Conservation (phyloP, 495 filamentous ascomycete species). For the Xylaria scruposa region DNA sequence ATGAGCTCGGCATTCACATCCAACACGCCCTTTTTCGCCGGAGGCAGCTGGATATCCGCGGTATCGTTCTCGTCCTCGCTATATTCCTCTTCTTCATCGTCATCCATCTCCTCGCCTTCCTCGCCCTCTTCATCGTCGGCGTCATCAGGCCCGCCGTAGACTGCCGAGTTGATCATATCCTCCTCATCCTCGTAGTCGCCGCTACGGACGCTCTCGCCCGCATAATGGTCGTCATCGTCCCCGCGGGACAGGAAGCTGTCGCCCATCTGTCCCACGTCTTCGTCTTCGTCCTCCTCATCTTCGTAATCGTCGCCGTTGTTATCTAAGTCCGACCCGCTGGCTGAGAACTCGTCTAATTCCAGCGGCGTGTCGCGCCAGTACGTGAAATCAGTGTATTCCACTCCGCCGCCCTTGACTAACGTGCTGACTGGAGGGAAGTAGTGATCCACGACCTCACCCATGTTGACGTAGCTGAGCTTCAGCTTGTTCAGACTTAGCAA, state of each 20-base stretch:
- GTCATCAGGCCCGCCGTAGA: slow-evolving; percentile 40
- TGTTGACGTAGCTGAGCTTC: slow-evolving; percentile 95
- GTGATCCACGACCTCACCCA: slow-evolving; percentile 95
- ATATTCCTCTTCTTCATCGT: slow-evolving; percentile 35
- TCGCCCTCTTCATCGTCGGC: slow-evolving; percentile 48
- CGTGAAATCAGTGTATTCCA: slow-evolving; percentile 87
- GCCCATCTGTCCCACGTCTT: slow-evolving; percentile 50
- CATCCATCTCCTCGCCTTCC: slow-evolving; percentile 37
- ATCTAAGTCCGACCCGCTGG: slow-evolving; percentile 70
- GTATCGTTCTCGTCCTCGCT: slow-evolving; percentile 44
- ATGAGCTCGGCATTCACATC: slow-evolving; percentile 59
- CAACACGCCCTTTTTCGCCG: slow-evolving; percentile 31
- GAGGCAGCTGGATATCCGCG: slow-evolving; percentile 27
- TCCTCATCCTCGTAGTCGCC: slow-evolving; percentile 49
- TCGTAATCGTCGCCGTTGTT: slow-evolving; percentile 58
- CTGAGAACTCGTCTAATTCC: slow-evolving; percentile 79
- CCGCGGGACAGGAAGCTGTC: slow-evolving; percentile 64
- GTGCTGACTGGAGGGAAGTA: slow-evolving; percentile 88
- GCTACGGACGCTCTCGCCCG: slow-evolving; percentile 44
- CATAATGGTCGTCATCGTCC: slow-evolving; percentile 35
- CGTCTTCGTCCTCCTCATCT: slow-evolving; percentile 55
- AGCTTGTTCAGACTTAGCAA: slow-evolving; percentile 90
- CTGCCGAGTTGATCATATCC: slow-evolving; percentile 42
- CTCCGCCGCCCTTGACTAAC: slow-evolving; percentile 77
- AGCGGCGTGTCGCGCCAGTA: slow-evolving; percentile 82